These are phyloP conservation scores for Termitomyces sp. DNA, from an alignment of 768 basidiomycete species.

Conservation along the genomic window DNA sequence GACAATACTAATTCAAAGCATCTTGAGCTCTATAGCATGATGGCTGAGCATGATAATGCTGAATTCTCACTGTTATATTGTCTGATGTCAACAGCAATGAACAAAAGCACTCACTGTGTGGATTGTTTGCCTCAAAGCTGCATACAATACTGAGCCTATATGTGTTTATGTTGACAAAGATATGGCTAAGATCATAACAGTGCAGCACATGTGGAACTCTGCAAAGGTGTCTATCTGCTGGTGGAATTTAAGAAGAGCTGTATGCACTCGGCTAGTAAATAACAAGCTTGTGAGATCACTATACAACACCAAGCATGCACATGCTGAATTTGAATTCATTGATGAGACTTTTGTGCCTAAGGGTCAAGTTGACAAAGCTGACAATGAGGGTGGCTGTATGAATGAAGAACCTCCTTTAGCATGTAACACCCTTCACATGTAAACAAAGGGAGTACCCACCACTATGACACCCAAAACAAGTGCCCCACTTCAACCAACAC, in stretches of 20 bases:
- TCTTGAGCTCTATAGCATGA: conserved; percentile 21
- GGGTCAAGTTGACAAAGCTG: background rate
- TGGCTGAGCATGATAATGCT: conserved; percentile 20
- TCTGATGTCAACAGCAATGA: conserved; percentile 18
- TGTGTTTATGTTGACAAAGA: conserved; percentile 15
- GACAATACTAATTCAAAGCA: conserved; percentile 21
- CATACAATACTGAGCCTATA: conserved; percentile 8
- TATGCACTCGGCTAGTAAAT: conserved; percentile 13
- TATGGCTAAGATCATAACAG: conserved; percentile 15
- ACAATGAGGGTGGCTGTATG: background rate
- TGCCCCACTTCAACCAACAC: background rate
- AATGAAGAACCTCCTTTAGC: too few relatives aligned
- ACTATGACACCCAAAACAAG: too few relatives aligned
- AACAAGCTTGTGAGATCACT: conserved; percentile 19
- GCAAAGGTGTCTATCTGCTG: conserved; percentile 17
- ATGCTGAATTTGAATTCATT: background rate
- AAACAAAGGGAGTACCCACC: too few relatives aligned
- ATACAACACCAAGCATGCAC: background rate
- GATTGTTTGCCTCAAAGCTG: conserved; percentile 7
- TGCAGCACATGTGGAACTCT: conserved; percentile 11
- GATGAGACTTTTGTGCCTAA: background rate
- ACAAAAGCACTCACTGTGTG: conserved; percentile 16
- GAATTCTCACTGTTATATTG: conserved; percentile 22
- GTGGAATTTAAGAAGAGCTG: conserved; percentile 19
- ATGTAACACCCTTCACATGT: too few relatives aligned